Base-by-base conservation (phyloP, 495 filamentous ascomycete genomes). In the Evernia prunastri region DNA sequence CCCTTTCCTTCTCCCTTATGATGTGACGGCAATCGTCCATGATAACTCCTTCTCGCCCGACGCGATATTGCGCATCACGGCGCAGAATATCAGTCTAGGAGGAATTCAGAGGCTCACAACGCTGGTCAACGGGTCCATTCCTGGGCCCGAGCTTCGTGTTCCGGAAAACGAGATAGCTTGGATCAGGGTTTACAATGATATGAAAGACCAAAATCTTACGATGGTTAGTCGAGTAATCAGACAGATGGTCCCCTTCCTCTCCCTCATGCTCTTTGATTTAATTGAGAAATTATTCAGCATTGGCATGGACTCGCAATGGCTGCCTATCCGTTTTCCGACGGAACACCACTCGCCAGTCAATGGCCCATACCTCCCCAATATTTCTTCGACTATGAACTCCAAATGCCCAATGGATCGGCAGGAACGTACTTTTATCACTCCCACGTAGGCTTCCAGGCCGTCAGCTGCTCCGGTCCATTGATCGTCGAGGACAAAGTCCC, bases 291-390 rank as follows among this genome's bases (percentile, higher is more conserved):
- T 4, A 29, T 53, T 13, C 27, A 53, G 49, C 49, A 53, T 53
- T 53, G 49, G 49, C 49, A 53, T 31, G 49, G 49, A 53, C 49
- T 53, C 27, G 49, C 49, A 31, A 53, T 53, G 49, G 49, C 49
- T 53, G 49, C 49, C 0, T 53, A 15, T 31, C 49, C 49, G 5
- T 53, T 53, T 31, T 53, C 49, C 25, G 49, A 53, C 49, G 49
- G 49, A 53, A 53, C 49, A 31, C 49, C 49, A 29, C 49, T 53
- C 27, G 49, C 49, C 49, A 31, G 49, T 53, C 49, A 53, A 53
- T 53, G 49, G 49, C 49, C 49, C 1, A 53, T 53, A 53, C 49
- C 49, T 29, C 49, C 49, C 23, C 0, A 31, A 5, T 18, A 53
- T 53, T 53, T 53, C 15, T 53, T 53, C 9, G 49, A 53, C 49